Evolutionary conservation across 495 filamentous ascomycete genomes (phyloP), one percentile per base, ranked within the genome.

Genomic region (Neurospora sp.): DNA sequence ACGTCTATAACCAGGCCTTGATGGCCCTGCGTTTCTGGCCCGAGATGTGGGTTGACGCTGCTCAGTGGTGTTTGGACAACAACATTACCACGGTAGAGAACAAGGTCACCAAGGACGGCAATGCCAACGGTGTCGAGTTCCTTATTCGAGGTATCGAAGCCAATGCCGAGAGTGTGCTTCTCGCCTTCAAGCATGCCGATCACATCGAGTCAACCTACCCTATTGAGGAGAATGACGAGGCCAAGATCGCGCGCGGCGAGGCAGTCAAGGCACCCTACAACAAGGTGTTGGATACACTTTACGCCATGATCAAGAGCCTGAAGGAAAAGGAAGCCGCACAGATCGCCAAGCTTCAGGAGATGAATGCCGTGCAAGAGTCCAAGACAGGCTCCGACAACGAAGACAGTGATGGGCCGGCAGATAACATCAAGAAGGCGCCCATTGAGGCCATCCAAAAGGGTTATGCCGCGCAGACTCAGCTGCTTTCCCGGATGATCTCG

Each of bases 11-110:
- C 82, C 95, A 97, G 79, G 92, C 96, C 39, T 83, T 96, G 44
- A 98, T 98, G 94, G 91, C 94, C 9, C 82, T 99, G 73, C 87
- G 93, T 71, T 99, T 97, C 78, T 92, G 94, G 86, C 96, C 96
- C 3, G 92, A 95, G 79, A 89, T 98, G 74, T 99, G 96, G 96
- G 95, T 92, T 75, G 94, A 97, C 68, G 96, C 94, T 3, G 92
- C 94, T 14, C 92, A 97, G 72, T 99, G 94, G 85, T 97, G 94
- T 82, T 92, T 94, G 78, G 84, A 89, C 69, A 94, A 97, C 77
- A 88, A 88, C 70, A 77, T 86, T 68, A 73, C 81, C 16, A 87
- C 74, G 0, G 37, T 92, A 74, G 82, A 88, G 68, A 93, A 96
- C 77, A 88, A 87, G 69, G 72, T 83, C 7, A 69, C 80, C 42